Conservation (phyloP, 2,329 filamentous ascomycete genomes). For the Aspergillus quadrilineatus region DNA sequence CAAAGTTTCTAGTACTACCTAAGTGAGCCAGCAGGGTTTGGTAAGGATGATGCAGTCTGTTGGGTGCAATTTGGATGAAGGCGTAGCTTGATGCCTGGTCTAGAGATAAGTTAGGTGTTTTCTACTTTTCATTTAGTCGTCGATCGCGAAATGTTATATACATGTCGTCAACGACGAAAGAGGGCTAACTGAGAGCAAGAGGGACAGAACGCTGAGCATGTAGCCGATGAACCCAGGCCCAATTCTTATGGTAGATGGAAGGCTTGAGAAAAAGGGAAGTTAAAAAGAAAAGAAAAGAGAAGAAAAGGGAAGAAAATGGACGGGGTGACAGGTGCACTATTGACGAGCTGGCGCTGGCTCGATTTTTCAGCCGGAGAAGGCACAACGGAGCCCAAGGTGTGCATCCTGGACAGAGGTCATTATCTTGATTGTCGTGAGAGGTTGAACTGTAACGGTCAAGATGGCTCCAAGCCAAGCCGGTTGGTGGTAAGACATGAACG, state of each 20-base stretch:
- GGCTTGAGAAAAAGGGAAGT: too few relatives aligned
- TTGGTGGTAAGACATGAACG: background rate
- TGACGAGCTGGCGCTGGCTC: background rate
- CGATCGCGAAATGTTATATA: background rate
- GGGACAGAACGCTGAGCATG: background rate
- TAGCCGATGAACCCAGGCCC: background rate
- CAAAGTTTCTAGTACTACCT: background rate
- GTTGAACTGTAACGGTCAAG: background rate
- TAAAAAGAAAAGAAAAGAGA: too few relatives aligned
- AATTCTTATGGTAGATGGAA: too few relatives aligned
- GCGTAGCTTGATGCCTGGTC: background rate
- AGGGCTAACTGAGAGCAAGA: background rate
- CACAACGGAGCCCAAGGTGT: background rate
- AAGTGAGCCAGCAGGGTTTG: too few relatives aligned
- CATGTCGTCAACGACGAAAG: background rate
- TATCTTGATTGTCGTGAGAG: background rate
- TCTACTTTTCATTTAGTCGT: background rate
- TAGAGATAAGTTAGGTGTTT: background rate
- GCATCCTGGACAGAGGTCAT: background rate
- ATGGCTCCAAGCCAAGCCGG: background rate
- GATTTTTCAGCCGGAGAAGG: background rate
- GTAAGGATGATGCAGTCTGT: too few relatives aligned
- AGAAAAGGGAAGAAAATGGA: too few relatives aligned
- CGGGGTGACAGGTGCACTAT: too few relatives aligned
- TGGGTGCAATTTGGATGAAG: background rate